Percentiles rank a stretch among this genome's conserved stretches.
Evolutionary conservation across 148 eudicot species (phyloP).

Genomic region (Drosera capensis): DNA sequence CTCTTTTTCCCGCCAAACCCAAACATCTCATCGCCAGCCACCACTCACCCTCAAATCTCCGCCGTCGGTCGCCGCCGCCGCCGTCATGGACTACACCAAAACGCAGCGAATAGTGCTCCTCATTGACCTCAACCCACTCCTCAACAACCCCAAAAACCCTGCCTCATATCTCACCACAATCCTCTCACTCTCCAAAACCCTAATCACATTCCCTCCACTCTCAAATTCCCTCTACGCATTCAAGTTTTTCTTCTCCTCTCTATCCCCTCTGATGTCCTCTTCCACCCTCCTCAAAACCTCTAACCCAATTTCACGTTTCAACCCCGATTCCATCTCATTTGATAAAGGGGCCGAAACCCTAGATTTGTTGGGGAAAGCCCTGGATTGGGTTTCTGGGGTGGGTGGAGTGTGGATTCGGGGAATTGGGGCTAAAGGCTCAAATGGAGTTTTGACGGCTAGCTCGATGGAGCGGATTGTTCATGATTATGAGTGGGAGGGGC

Average conservation of each 20-base stretch:
- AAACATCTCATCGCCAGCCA: too few species aligned
- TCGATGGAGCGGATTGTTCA: conserved; percentile 48
- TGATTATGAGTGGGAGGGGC: conserved; percentile 48
- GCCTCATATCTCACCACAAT: conserved; percentile 26
- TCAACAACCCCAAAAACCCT: conserved; percentile 24
- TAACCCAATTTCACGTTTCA: conserved; percentile 1
- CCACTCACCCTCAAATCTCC: too few species aligned
- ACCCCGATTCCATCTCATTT: conserved; percentile 34
- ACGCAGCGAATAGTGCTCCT: conserved; percentile 55
- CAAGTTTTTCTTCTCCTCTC: conserved; percentile 66
- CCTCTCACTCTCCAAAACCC: conserved; percentile 17
- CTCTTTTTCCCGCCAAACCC: too few species aligned
- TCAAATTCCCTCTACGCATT: conserved; percentile 48
- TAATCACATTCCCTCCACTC: conserved; percentile 36
- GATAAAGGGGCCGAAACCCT: conserved; percentile 20
- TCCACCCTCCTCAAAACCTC: conserved; percentile 28
- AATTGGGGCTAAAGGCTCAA: too few species aligned
- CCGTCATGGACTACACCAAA: conserved; percentile 21
- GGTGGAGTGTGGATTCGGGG: too few species aligned
- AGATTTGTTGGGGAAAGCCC: too few species aligned
- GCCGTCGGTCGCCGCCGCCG: too few species aligned
- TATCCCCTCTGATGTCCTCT: conserved; percentile 56
- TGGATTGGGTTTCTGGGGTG: too few species aligned
- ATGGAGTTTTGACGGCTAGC: conserved; percentile 9
- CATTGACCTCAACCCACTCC: conserved; percentile 50